phyloP scores from a whole-genome alignment of 179 eudicot species.

The Beta corolliflora region DNA sequence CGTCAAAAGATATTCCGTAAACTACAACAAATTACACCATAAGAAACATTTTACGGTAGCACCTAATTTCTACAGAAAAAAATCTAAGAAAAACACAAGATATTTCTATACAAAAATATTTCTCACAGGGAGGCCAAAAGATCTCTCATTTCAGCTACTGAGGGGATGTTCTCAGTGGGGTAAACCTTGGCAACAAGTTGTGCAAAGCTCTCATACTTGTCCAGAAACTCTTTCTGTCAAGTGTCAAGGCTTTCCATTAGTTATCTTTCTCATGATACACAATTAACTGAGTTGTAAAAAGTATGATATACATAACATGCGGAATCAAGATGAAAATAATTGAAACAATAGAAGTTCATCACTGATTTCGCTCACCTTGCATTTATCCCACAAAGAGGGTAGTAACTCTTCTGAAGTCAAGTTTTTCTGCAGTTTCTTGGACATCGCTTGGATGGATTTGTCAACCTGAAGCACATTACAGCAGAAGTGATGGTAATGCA shows the following conservation, averaged over 20 bases:
- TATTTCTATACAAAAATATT: conserved; percentile 9
- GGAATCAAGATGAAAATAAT: not conserved
- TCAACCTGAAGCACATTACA: conserved; percentile 56
- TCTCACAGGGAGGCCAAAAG: conserved; percentile 71
- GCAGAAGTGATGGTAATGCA: not conserved
- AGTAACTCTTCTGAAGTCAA: conserved; percentile 85
- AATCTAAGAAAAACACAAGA: not conserved
- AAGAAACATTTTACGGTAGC: not conserved
- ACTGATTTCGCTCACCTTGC: conserved; percentile 63
- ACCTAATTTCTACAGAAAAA: conserved; percentile 10
- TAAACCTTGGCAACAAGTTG: conserved; percentile 81
- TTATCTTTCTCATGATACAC: not conserved
- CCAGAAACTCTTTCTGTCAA: conserved; percentile 89
- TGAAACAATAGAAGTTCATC: not conserved
- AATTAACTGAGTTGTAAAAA: not conserved
- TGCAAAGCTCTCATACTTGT: conserved; percentile 90
- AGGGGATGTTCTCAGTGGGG: conserved; percentile 71
- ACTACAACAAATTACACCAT: conserved; percentile 1
- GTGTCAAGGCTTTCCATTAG: conserved; percentile 14
- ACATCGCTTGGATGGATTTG: conserved; percentile 77
- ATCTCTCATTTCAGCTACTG: conserved; percentile 76
- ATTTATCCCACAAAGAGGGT: conserved; percentile 95
- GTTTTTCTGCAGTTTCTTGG: conserved; percentile 82
- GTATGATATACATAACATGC: too few species aligned
- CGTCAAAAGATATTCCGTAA: not conserved